Percentiles rank a stretch among this genome's conserved stretches.
phyloP scores from a whole-genome alignment of 1,284 basidiomycete genomes.

The Leccinum angustisporum region DNA sequence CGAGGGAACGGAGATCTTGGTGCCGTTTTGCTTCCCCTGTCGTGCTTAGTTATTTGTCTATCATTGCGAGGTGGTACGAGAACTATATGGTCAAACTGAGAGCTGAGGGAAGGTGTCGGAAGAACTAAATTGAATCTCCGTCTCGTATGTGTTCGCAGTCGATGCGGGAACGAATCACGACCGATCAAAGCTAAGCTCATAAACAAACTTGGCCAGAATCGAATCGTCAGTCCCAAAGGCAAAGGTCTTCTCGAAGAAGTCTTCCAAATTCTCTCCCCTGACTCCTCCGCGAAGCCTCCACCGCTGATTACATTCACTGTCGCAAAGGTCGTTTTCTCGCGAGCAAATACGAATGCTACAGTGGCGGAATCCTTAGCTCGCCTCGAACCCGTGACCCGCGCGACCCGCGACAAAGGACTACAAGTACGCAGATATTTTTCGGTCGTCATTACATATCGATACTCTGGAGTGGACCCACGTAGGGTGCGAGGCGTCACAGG shows the following conservation, averaged over 20 bases:
- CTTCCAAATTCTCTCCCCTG: slow-evolving; percentile 20
- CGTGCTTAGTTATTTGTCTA: no score
- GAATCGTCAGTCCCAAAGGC: slow-evolving; percentile 26
- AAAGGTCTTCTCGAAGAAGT: slow-evolving; percentile 65
- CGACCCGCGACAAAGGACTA: slow-evolving; percentile 64
- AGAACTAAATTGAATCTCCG: no score
- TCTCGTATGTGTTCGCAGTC: no score
- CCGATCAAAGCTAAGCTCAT: no score
- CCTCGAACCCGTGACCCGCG: slow-evolving; percentile 52
- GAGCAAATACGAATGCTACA: slow-evolving; percentile 39
- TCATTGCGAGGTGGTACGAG: slow-evolving; percentile 61
- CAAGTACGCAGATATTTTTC: slow-evolving; percentile 88
- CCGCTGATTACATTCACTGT: slow-evolving; percentile 44
- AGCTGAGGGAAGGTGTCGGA: slow-evolving; percentile 30
- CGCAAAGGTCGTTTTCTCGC: slow-evolving; percentile 78
- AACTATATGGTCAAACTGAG: no score
- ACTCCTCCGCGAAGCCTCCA: slow-evolving; percentile 29
- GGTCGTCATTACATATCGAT: slow-evolving; percentile 84
- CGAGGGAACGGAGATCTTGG: no score
- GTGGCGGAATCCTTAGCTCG: slow-evolving; percentile 74
- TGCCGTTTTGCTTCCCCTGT: no score
- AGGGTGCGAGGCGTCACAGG: slow-evolving; percentile 72
- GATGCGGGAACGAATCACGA: no score
- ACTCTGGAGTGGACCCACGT: slow-evolving; percentile 65
- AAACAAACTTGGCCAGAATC: no score